Evolutionary conservation across 2,329 filamentous ascomycete species (phyloP).

Genomic region (Xylaria sp.): DNA sequence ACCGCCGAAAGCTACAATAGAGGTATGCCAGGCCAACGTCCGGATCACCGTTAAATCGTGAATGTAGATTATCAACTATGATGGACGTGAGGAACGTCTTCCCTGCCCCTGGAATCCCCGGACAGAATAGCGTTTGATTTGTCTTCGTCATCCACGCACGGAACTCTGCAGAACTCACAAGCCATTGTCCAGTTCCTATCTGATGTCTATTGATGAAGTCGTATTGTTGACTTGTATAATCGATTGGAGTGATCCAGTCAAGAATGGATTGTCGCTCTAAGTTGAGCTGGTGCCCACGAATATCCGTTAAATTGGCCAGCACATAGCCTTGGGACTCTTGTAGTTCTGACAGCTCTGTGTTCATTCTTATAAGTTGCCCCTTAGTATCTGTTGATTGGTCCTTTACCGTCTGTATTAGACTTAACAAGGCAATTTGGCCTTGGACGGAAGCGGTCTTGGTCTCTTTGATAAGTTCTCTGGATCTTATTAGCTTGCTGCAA

Average conservation of each 20-base stretch:
- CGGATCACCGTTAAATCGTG: conserved; percentile 52
- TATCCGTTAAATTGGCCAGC: background rate
- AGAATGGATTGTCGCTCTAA: conserved; percentile 1
- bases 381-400: conserved; percentile 15
- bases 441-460: too few species aligned
- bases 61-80: conserved; percentile 55
- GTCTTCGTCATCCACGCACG: conserved; percentile 18
- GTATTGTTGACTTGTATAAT: conserved; percentile 54
- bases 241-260: conserved; percentile 18
- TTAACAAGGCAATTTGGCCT: background rate
- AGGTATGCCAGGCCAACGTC: conserved; percentile 48
- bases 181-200: conserved; percentile 50
- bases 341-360: background rate
- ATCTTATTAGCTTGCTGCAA: too few species aligned
- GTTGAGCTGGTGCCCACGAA: conserved; percentile 14
- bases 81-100: conserved; percentile 60
- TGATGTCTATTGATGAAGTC: conserved; percentile 53
- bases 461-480: too few species aligned
- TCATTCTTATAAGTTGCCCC: background rate
- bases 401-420: conserved; percentile 6
- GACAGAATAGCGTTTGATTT: conserved; percentile 56
- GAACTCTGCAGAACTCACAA: conserved; percentile 28
- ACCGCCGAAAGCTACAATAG: conserved; percentile 8
- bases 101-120: conserved; percentile 60
- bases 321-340: background rate